Conservation (phyloP, 2,329 filamentous ascomycete genomes). For the Penicillium sp. region DNA sequence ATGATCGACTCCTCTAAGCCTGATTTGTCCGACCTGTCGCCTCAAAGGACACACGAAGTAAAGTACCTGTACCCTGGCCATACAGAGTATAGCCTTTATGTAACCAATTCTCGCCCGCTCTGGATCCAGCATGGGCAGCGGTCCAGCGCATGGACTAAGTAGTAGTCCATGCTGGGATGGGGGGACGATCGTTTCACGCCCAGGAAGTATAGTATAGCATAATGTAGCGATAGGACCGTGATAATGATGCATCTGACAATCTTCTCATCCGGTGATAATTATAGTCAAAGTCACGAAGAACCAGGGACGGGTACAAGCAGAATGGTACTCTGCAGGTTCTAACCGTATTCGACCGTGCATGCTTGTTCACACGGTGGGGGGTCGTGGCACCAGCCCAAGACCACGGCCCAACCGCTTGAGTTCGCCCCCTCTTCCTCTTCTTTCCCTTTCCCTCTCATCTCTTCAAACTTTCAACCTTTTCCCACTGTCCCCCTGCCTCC, state of each 20-base stretch:
- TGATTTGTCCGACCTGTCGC: constrained; percentile 13
- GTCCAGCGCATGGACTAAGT: constrained; percentile 21
- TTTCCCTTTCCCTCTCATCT: constrained; percentile 20
- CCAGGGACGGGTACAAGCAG: not conserved
- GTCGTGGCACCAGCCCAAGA: constrained; percentile 45
- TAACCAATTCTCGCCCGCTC: constrained; percentile 4
- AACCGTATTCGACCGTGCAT: constrained; percentile 34
- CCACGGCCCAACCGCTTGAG: constrained; percentile 39
- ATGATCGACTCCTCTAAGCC: constrained; percentile 12
- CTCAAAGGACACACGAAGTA: not conserved
- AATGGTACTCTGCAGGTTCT: constrained; percentile 8
- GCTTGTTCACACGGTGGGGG: constrained; percentile 32
- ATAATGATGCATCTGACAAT: not conserved
- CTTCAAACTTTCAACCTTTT: constrained; percentile 8
- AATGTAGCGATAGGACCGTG: not conserved
- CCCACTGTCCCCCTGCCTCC: constrained; percentile 5
- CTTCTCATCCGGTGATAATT: too few relatives aligned
- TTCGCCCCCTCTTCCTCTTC: constrained; percentile 31
- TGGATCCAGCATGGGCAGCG: constrained; percentile 9
- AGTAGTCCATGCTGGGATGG: constrained; percentile 20
- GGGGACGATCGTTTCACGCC: not conserved
- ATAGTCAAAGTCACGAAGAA: not conserved
- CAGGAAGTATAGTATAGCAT: not conserved
- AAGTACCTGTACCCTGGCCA: not conserved
- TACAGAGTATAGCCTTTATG: not conserved